phyloP scores from a whole-genome alignment of 129 eudicot species.

The Tagetes patula region DNA sequence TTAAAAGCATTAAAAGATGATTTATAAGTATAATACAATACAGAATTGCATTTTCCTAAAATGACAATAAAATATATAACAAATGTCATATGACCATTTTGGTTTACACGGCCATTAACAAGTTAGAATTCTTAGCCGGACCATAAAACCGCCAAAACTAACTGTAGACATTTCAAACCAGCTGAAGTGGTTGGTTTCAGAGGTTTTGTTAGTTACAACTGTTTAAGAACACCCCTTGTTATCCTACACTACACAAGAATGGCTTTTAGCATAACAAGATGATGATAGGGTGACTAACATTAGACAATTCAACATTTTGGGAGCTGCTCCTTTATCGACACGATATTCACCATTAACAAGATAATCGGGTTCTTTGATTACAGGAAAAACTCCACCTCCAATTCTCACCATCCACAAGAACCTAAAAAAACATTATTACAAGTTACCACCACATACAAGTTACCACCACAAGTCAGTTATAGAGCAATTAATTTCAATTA shows the following conservation, averaged over 20 bases:
- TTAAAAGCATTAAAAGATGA: not conserved
- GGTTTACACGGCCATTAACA: not conserved
- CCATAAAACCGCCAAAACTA: not conserved
- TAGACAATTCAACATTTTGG: slow-evolving; percentile 92
- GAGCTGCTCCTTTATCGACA: slow-evolving; percentile 98
- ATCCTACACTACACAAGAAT: not conserved
- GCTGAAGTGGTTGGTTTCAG: not conserved
- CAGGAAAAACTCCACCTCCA: slow-evolving; percentile 97
- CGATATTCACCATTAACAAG: slow-evolving; percentile 96
- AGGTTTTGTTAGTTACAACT: not conserved
- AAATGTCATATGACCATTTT: not conserved
- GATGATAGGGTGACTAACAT: slow-evolving; percentile 52
- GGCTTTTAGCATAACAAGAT: not conserved
- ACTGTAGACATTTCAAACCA: not conserved
- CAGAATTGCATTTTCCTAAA: not conserved
- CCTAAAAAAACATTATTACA: slow-evolving; percentile 38
- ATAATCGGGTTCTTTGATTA: slow-evolving; percentile 96
- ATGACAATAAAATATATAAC: not conserved
- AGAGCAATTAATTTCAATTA: not conserved
- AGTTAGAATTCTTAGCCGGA: not conserved
- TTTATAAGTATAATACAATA: not conserved
- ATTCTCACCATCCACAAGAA: slow-evolving; percentile 99
- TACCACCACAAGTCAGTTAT: not conserved
- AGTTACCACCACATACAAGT: slow-evolving; percentile 14
- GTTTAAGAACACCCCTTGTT: not conserved